A percentile compares a stretch with the other conserved stretches of the same genome.
These are phyloP conservation scores for Leccinum subtestaceum DNA, from an alignment of 768 basidiomycete species.

Conservation along the genomic window DNA sequence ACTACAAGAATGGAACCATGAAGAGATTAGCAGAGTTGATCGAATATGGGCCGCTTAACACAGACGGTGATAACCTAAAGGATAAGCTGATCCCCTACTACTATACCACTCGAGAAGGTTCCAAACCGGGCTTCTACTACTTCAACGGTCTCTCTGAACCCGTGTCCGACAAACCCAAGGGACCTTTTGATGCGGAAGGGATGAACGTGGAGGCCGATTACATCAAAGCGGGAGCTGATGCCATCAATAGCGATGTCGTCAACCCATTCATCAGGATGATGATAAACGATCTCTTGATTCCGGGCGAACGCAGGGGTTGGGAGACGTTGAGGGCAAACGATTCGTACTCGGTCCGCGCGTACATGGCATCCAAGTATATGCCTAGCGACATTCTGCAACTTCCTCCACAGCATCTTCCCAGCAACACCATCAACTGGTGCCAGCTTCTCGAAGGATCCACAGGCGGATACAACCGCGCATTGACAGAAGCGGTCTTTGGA, in stretches of 20 bases:
- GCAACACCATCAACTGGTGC: conserved; percentile 30
- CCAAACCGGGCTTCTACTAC: conserved; percentile 10
- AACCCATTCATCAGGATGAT: conserved; percentile 24
- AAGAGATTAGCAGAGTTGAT: conserved; percentile 32
- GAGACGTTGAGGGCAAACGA: conserved; percentile 28
- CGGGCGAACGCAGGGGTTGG: conserved; percentile 22
- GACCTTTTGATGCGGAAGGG: conserved; percentile 2
- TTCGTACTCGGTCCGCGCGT: conserved; percentile 29
- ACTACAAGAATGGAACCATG: conserved; percentile 29
- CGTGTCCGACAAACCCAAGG: background rate
- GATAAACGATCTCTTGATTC: conserved; percentile 16
- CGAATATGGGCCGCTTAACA: conserved; percentile 26
- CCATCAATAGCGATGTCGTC: conserved; percentile 16
- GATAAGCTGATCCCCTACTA: conserved; percentile 27
- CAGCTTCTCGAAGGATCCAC: conserved; percentile 32
- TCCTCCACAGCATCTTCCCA: conserved; percentile 18
- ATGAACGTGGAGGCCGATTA: conserved; percentile 10
- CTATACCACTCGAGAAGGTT: conserved; percentile 10
- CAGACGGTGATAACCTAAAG: conserved; percentile 10
- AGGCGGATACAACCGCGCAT: conserved; percentile 34
- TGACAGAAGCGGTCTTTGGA: conserved; percentile 36
- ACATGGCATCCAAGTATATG: conserved; percentile 24
- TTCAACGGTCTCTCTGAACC: conserved; percentile 7
- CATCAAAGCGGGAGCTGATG: conserved; percentile 18
- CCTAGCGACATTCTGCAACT: conserved; percentile 20